Conservation (phyloP, 2,329 filamentous ascomycete genomes). For the Thermoascus crustaceus region DNA sequence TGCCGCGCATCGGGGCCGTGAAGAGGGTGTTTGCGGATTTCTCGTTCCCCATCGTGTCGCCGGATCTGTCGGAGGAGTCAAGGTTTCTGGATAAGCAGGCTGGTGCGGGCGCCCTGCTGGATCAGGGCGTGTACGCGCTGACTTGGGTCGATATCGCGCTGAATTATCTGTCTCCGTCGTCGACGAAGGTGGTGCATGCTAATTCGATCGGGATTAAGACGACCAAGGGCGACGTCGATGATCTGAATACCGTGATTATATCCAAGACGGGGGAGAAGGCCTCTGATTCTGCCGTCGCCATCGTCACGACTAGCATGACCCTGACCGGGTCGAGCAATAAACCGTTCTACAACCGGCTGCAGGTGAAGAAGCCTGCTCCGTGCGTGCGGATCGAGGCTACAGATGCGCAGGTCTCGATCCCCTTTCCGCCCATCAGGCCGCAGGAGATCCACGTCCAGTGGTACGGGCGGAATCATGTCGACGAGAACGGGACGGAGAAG, state of each 20-base stretch:
- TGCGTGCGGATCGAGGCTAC: constrained; percentile 18
- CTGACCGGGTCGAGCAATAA: constrained; percentile 15
- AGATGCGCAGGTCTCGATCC: constrained; percentile 18
- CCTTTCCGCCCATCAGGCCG: constrained; percentile 20
- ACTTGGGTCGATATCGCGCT: constrained; percentile 55
- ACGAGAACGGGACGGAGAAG: constrained; percentile 17
- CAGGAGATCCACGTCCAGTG: constrained; percentile 17
- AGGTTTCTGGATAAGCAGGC: constrained; percentile 70
- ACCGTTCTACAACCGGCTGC: constrained; percentile 14
- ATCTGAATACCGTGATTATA: constrained; percentile 20
- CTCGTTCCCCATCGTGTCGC: constrained; percentile 17
- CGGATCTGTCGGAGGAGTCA: constrained; percentile 31
- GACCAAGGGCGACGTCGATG: constrained; percentile 19
- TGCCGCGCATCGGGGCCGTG: constrained; percentile 47
- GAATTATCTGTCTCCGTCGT: constrained; percentile 5
- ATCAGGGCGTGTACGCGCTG: constrained; percentile 70
- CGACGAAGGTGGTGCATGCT: constrained; percentile 14
- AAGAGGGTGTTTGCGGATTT: constrained; percentile 33
- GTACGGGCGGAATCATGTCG: constrained; percentile 16
- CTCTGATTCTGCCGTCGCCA: constrained; percentile 8
- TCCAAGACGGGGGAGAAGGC: constrained; percentile 12
- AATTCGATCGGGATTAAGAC: constrained; percentile 14
- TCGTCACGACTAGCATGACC: constrained; percentile 19
- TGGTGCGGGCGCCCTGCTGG: constrained; percentile 67
- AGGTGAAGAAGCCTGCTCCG: constrained; percentile 15